Conservation (phyloP, 2,329 filamentous ascomycete genomes). For the Colletotrichum sp. region DNA sequence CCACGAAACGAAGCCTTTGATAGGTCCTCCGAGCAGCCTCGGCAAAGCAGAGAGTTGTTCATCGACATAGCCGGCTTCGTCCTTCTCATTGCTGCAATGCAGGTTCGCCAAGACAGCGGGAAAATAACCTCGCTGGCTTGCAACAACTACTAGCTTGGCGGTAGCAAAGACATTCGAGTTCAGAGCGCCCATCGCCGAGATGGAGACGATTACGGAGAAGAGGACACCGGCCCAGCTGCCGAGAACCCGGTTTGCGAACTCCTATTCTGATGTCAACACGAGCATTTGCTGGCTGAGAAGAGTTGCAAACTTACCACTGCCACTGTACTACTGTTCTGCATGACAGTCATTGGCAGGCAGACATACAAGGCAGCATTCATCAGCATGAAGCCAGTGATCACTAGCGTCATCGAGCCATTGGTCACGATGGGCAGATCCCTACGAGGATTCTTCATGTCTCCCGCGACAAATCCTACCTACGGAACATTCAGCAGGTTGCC, state of each 20-base stretch:
- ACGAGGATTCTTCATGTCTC: conserved; percentile 30
- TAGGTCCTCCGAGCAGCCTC: conserved; percentile 20
- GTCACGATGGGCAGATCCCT: conserved; percentile 41
- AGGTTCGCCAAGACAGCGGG: conserved; percentile 29
- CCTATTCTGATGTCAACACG: conserved; percentile 29
- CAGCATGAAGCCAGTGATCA: conserved; percentile 44
- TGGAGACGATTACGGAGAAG: conserved; percentile 42
- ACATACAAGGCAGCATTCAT: conserved; percentile 49
- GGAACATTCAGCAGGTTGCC: neutral
- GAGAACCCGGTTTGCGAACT: conserved; percentile 34
- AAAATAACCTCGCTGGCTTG: conserved; percentile 32
- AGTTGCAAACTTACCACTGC: conserved; percentile 41
- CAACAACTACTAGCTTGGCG: conserved; percentile 44
- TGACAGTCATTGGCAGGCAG: conserved; percentile 42
- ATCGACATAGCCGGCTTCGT: conserved; percentile 30
- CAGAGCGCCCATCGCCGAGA: conserved; percentile 45
- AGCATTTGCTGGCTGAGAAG: neutral
- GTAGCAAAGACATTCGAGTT: conserved; percentile 50
- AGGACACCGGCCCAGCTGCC: conserved; percentile 40
- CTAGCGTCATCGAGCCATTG: conserved; percentile 44
- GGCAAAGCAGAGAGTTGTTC: conserved; percentile 21
- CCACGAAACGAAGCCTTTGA: conserved; percentile 25
- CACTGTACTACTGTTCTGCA: conserved; percentile 44
- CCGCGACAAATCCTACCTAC: conserved; percentile 29
- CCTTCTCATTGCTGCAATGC: conserved; percentile 28